Evolutionary conservation across 2,329 filamentous ascomycete genomes (phyloP), one percentile per base, ranked within the genome.

Genomic region (Diplocarpon mali): DNA sequence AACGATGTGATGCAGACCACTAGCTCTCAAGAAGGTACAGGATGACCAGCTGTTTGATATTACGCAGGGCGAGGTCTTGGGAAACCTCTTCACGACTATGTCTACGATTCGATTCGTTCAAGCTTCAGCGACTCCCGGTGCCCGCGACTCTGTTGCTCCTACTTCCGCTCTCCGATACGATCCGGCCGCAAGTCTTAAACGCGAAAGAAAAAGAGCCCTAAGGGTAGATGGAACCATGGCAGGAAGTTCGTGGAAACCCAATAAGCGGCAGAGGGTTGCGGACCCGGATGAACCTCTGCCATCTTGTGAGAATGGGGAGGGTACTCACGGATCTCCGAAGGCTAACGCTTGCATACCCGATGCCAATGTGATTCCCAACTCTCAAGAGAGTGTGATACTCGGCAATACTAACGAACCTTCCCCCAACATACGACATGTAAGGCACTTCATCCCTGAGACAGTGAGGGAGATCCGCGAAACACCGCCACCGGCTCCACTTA

Each of bases 101-200:
- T 51, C 51, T 40, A 57, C 51, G 0, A 55, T 62, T 40, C 54
- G 58, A 40, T 47, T 62, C 15, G 45, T 61, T 16, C 54, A 60
- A 49, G 57, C 58, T 32, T 47, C 53, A 3, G 24, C 51, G 3
- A 43, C 45, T n/a, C 48, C 56, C 12, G 49, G 40, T 10, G 36
- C 54, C 9, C 54, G 58, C 46, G 59, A 62, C 35, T 62, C 59
- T 2, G 53, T 62, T 20, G 57, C 58, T 29, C 58, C 59, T n/a
- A 57, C 51, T 10, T 62, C 59, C 10, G 56, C 52, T 12, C 50
- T 62, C n/a, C 52, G 58, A 42, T 61, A 51, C 31, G 48, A 58
- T 28, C 53, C 55, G 13, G 24, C 40, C 11, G 15, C 32, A 10
- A 46, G 39, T 17, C 52, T 48, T 32, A 60, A 61, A 38, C 52